These are phyloP conservation scores for Rubia balearica DNA, from an alignment of 305 asterid genomes.

Conservation along the genomic window DNA sequence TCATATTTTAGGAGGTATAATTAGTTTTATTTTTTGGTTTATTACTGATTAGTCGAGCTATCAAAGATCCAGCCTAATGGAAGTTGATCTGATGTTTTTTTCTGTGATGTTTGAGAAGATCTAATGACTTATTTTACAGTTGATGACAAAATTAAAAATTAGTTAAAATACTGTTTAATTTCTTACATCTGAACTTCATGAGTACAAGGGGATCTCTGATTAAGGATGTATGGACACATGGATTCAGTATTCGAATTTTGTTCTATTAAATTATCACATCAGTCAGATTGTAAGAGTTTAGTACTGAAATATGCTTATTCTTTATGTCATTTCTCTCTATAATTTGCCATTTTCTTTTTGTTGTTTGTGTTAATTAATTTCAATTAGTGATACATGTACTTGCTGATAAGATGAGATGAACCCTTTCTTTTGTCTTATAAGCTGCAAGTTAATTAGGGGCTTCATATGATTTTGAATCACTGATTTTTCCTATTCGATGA, in stretches of 20 bases:
- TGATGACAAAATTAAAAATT: background rate
- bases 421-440: background rate
- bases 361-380: background rate
- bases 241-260: background rate
- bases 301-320: background rate
- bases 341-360: background rate
- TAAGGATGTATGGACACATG: background rate
- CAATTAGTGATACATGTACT: background rate
- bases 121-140: background rate
- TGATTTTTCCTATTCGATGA: no score
- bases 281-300: background rate
- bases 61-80: slow-evolving; percentile 10
- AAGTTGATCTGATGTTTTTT: background rate
- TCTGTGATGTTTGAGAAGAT: background rate
- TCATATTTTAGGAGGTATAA: no score
- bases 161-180: background rate
- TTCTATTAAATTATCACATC: background rate
- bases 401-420: background rate
- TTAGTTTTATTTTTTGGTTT: background rate
- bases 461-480: background rate
- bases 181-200: background rate
- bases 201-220: background rate
- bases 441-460: background rate
- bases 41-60: background rate
- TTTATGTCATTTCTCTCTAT: background rate